These are phyloP conservation scores for Huiozyma sinensis DNA, from an alignment of 805 yeast species.

Conservation along the genomic window DNA sequence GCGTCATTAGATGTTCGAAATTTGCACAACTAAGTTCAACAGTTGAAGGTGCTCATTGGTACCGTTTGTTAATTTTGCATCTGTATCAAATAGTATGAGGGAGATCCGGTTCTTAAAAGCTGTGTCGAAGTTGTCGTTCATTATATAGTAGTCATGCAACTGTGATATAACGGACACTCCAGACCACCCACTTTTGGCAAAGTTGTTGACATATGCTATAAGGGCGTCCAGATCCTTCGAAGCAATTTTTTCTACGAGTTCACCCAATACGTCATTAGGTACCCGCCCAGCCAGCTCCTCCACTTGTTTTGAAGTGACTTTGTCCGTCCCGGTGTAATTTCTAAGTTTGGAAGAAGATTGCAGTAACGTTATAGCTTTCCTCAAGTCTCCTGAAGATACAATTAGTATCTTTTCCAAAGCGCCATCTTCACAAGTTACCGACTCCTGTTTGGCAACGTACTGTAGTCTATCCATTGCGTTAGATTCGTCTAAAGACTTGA, in stretches of 20 bases:
- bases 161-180: constrained; percentile 63
- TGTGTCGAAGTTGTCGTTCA: constrained; percentile 41
- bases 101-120: constrained; percentile 57
- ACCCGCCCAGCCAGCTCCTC: constrained; percentile 73
- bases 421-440: constrained; percentile 34
- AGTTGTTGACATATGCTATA: constrained; percentile 36
- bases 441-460: constrained; percentile 44
- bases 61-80: constrained; percentile 67
- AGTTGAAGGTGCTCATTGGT: constrained; percentile 82
- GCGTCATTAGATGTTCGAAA: constrained; percentile 30
- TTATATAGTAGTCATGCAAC: constrained; percentile 54
- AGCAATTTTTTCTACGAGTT: constrained; percentile 32
- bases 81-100: constrained; percentile 58
- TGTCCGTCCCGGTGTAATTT: constrained; percentile 28
- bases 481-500: constrained; percentile 60
- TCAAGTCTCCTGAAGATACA: constrained; percentile 82
- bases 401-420: constrained; percentile 53
- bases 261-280: constrained; percentile 37
- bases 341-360: constrained; percentile 68
- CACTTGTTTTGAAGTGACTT: constrained; percentile 37
- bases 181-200: constrained; percentile 65
- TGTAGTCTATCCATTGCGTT: constrained; percentile 62
- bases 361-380: constrained; percentile 82
- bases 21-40: constrained; percentile 47
- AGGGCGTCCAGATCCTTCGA: constrained; percentile 28